Evolutionary conservation across 164 flowering plant species (phyloP), one percentile per base, ranked within the genome.

Genomic region (Hamamelis virginiana): DNA sequence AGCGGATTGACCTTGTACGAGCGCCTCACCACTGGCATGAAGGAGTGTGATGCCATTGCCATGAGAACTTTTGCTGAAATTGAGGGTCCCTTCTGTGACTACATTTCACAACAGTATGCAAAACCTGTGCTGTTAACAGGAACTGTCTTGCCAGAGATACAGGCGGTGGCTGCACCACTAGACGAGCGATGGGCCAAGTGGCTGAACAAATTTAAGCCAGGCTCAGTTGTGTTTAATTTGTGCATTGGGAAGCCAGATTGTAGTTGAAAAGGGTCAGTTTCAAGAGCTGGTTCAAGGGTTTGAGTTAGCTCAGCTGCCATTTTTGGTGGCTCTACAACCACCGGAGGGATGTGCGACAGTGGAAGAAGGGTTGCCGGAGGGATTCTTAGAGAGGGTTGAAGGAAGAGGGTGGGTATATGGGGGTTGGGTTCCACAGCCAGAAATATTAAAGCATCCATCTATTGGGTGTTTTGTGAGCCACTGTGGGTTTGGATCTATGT

Each of bases 51-150:
- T 23, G 69, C 65, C 25, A 19, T 58, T 10, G 47, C 59, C 46
- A n/a, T 57, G 19, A 71, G 45, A 71, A n/a, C 74, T 4, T 71
- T 69, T 16, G 8, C 8, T 4, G 74, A 71, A 57, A 62, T 71
- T 3, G 74, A 71, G 21, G 69, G 74, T 13, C 47, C 33, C 5
- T 72, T 9, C 21, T 44, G 55, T 52, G 79, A 64, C 48, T 69
- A 62, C 48, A 28, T 72, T 2, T 50, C 22, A 14, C 5, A 15
- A 11, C 69, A 67, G 28, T 60, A 38, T 55, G 11, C 26, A 15
- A 60, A 51, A 28, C 62, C 69, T 12, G 71, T 72, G 18, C 46
- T 61, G 4, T 23, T 67, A 4, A 22, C 75, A 6, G 75, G 75
- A 11, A 65, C 27, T 14, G 16, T 59, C 26, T 6, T 66, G 19